Evolutionary conservation across 2,329 filamentous ascomycete species (phyloP), one percentile per base, ranked within the genome.

Genomic region (Tolypocladium amazonense): DNA sequence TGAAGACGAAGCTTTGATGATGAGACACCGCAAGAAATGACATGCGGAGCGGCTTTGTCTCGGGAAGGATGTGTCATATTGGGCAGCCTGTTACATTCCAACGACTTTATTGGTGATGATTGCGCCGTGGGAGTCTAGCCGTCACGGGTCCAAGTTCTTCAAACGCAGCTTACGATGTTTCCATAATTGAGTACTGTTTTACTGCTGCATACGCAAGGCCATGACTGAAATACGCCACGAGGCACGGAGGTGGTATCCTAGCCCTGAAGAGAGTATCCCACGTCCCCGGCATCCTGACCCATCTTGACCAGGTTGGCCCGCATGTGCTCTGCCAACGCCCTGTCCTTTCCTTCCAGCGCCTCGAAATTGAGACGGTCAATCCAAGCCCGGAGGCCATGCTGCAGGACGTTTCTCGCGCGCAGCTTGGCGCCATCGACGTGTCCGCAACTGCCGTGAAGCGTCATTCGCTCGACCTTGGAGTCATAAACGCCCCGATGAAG

Each of bases 381-480:
- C 86, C 86, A 91, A 52, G 74, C 76, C 4, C 86, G 86, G 27
- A 90, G 79, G 4, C 86, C 88, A 73, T 91, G 88, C 78, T 91
- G 88, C 68, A 91, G 71, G 63, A 91, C 88, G 71, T 90, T 90
- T 63, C 87, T 79, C 56, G 88, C 87, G 60, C 88, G 73, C 61
- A 81, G 73, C 50, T 66, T 70, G 60, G 82, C 81, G 1, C 82
- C 85, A 2, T 71, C 73, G 0, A 76, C 76, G 65, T 86, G 81
- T 1, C 88, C 88, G 54, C 89, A 87, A 59, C 84, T 88, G 8
- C 88, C 88, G 72, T 91, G 88, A 67, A 91, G 73, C 61, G 88
- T 90, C 79, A 88, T 81, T 23, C 88, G 76, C 73, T 90, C 86
- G 64, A 76, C 80, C 1, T 47, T 67, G 15, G 74, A 72, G 64